Conservation (phyloP, 176 grass and related monocot species). For the Rhynchospora tenuis region DNA sequence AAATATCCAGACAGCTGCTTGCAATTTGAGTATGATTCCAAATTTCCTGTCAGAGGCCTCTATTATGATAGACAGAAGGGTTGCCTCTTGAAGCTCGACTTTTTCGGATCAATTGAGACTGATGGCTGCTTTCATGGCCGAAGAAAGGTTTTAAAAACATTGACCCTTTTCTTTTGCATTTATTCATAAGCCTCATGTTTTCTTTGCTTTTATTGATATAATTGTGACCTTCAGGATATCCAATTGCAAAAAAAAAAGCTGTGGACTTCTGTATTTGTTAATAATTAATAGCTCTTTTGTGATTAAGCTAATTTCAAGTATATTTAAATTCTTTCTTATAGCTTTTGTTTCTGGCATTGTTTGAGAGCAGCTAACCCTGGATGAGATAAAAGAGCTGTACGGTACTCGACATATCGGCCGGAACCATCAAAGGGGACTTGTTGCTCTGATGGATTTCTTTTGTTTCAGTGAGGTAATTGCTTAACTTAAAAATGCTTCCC, state of each 20-base stretch:
- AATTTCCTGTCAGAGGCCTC: constrained; percentile 87
- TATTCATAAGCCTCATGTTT: neutral
- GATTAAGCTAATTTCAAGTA: neutral
- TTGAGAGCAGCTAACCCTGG: constrained; percentile 54
- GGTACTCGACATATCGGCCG: constrained; percentile 91
- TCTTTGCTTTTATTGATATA: neutral
- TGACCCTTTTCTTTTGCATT: neutral
- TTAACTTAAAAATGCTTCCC: neutral
- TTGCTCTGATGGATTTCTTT: constrained; percentile 98
- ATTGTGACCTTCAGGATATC: neutral
- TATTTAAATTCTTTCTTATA: neutral
- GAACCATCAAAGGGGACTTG: constrained; percentile 61
- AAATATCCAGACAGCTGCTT: constrained; percentile 94
- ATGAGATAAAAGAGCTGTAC: constrained; percentile 83
- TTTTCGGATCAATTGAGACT: constrained; percentile 91
- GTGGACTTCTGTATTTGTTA: neutral
- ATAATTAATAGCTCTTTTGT: neutral
- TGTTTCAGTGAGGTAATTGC: constrained; percentile 90
- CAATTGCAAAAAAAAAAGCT: neutral
- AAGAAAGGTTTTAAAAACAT: constrained; percentile 40
- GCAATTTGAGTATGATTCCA: constrained; percentile 69
- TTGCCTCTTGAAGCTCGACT: constrained; percentile 92
- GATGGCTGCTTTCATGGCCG: constrained; percentile 94
- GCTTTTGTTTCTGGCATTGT: constrained; percentile 9
- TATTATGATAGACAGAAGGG: constrained; percentile 89